These are phyloP conservation scores for Xylaria sp. DNA, from an alignment of 2,329 filamentous ascomycete species.

Conservation along the genomic window DNA sequence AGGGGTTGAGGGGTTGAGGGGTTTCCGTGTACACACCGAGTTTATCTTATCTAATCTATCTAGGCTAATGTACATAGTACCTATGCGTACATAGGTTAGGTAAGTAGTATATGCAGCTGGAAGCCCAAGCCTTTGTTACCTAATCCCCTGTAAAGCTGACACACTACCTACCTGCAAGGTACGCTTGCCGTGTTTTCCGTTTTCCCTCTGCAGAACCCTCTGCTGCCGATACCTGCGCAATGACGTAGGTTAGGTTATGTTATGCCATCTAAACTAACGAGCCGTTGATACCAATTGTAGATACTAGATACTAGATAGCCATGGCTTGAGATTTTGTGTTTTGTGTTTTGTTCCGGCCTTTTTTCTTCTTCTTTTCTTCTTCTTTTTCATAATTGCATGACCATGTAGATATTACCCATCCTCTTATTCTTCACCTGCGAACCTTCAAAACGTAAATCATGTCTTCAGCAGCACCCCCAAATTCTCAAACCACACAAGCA, in stretches of 20 bases:
- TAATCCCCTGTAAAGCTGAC: not conserved
- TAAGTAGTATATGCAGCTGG: not conserved
- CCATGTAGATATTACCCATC: too few species aligned
- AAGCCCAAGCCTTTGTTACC: not conserved
- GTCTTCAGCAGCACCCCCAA: slow-evolving; percentile 9
- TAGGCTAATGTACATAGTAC: not conserved
- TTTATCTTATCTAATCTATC: slow-evolving; percentile 20
- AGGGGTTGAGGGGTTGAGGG: slow-evolving; percentile 36
- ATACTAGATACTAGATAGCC: too few species aligned
- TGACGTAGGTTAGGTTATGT: slow-evolving; percentile 20
- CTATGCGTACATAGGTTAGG: not conserved
- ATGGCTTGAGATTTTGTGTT: too few species aligned
- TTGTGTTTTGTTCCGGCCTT: too few species aligned
- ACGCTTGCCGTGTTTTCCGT: too few species aligned
- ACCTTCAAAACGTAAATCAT: not conserved
- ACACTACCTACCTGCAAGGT: too few species aligned
- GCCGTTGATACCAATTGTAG: not conserved
- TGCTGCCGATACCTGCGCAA: slow-evolving; percentile 6
- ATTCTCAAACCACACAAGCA: slow-evolving; percentile 33
- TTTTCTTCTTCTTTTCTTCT: too few species aligned
- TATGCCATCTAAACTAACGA: not conserved
- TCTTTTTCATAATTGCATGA: too few species aligned
- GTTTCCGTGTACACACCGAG: slow-evolving; percentile 11
- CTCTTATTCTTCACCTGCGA: not conserved
- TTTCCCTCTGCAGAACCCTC: too few species aligned